phyloP scores from a whole-genome alignment of 73 alveolate genomes.

The Paraurostyla sp. region DNA sequence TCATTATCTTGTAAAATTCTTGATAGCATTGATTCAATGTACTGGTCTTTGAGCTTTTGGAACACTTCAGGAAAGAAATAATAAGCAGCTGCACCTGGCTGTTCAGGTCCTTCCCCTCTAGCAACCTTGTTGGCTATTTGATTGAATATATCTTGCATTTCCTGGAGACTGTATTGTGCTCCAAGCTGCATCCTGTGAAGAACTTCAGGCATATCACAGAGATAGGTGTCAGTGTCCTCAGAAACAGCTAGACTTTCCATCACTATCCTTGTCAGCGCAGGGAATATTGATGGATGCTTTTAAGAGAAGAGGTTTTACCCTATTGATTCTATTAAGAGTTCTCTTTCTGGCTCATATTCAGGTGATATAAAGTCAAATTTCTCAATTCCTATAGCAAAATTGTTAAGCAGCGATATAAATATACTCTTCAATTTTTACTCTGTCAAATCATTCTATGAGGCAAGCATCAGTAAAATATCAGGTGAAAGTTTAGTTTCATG shows the following conservation, averaged over 20 bases:
- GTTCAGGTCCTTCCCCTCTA: not conserved
- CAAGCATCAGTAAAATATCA: not conserved
- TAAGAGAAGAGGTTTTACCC: not conserved
- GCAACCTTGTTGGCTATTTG: not conserved
- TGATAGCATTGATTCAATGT: not conserved
- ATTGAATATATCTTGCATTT: conserved; percentile 29
- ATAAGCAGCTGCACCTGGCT: conserved; percentile 31
- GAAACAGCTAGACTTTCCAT: not conserved
- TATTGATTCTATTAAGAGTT: not conserved
- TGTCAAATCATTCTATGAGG: not conserved
- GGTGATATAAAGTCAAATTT: not conserved
- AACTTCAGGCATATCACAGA: conserved; percentile 43
- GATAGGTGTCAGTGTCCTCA: not conserved
- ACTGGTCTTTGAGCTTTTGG: conserved; percentile 10
- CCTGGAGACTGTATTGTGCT: not conserved
- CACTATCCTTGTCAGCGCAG: not conserved
- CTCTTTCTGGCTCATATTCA: not conserved
- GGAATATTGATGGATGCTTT: not conserved
- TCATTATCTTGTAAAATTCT: not conserved
- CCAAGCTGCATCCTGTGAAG: not conserved
- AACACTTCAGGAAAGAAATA: conserved; percentile 31
- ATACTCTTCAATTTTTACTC: not conserved
- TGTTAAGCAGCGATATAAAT: not conserved
- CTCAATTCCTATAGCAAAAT: not conserved
- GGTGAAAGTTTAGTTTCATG: not conserved